Base-by-base conservation (phyloP, 208 protist genomes). In the Strigomonas culicis region DNA sequence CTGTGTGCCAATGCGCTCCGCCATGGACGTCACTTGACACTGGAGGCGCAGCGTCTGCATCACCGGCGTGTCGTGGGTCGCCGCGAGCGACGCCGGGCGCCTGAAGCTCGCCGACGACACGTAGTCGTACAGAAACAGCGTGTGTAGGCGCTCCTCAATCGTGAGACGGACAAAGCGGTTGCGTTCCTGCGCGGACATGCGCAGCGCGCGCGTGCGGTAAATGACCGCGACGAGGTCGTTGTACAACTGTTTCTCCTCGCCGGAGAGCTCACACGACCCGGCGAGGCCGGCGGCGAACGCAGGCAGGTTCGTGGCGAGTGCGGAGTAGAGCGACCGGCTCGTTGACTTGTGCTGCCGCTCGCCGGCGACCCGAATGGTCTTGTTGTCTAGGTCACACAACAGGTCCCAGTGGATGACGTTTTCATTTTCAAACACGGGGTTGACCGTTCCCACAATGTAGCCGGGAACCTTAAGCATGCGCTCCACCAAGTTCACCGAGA, bases 391-490 rank as follows among this genome's bases (percentile, higher is more conserved):
- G 61, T 93, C 84, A 66, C 79, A 87, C 27, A 93, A 51, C 21
- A 90, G 51, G 70, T 91, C 81, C 84, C 87, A 93, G 30, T 63
- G 50, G 75, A 80, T 90, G 27, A 68, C 63, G 2, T 71, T 66
- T 8, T 77, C 72, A 32, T 80, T 88, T 32, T 82, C 76, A 62
- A 93, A 93, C 34, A 93, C 88, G 47, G 87, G 87, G 59, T 93
- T 93, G 55, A 93, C 59, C 36, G 87, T 90, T 21, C 87, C 87
- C 2, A 90, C 71, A 36, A 93, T 70, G 75, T 91, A 93, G 32
- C 87, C 84, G 2, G 84, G 76, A 7, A 93, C 75, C 62, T 70
- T 27, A n/a, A 70, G 28, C 50, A 93, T 91, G 62, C 79, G 68
- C 15, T 80, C 72, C 8, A 77, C 75, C 39, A 63, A 75, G 64